Base-by-base conservation (phyloP, 2,329 filamentous ascomycete genomes). In the Fusarium napiforme region DNA sequence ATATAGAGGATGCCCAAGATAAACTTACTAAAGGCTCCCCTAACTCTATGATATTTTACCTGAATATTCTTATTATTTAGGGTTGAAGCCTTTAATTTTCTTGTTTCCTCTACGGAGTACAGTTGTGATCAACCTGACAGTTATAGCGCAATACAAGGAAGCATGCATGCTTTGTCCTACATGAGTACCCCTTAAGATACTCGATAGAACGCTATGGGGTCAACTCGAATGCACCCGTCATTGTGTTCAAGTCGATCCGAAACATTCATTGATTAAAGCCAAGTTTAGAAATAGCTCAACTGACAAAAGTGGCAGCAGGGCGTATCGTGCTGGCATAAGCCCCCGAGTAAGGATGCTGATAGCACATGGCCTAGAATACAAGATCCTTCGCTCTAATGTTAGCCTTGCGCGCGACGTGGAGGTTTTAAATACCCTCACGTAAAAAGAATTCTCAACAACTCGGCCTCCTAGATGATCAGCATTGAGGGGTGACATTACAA, bases 71-170 rank as follows among this genome's bases (percentile, higher is more conserved):
- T 18, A 19, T 36, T 12, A 26, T 15, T 26, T 15, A 8, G n/a
- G 30, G 16, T 26, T 26, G n/a, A 36, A 26, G 49, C 12, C 16
- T 19, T 21, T 36, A 7, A 32, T 19, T 34, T 26, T 36, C 47
- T 34, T 26, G 47, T 19, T 23, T 50, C n/a, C n/a, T 26, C 30
- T 15, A 52, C 28, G 28, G 28, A 28, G 28, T 28, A 28, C n/a
- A 52, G 49, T 26, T 55, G 42, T 40, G 26, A 63, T 63, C 49
- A 63, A 45, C 18, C 46, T 50, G 64, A 50, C 37, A 28, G 56
- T 45, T 28, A 47, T 9, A 26, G 56, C 30, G 21, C 32, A 37
- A 21, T 32, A 19, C 26, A 56, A 37, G 19, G 26, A 21, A 28
- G 23, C n/a, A 42, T 40, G 36, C 26, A 34, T 28, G 36, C 15